phyloP scores from a whole-genome alignment of 306 rosid genomes.

The Sophora flavescens region DNA sequence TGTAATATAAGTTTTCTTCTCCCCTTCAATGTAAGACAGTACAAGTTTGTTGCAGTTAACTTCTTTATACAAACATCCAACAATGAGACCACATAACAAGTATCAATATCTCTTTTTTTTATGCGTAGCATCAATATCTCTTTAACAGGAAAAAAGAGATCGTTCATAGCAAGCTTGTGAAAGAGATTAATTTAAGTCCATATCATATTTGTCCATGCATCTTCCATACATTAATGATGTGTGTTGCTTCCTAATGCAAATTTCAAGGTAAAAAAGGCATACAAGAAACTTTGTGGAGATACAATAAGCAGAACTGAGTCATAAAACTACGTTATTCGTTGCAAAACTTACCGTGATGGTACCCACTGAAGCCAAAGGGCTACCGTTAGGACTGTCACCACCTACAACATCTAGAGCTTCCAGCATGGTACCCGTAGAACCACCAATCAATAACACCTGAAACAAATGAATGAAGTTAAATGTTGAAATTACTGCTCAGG shows the following conservation, averaged over 20 bases:
- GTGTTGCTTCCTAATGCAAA: conserved; percentile 14
- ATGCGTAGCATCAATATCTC: conserved; percentile 37
- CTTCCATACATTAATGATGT: conserved; percentile 34
- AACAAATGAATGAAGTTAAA: conserved; percentile 41
- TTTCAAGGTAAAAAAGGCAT: conserved; percentile 14
- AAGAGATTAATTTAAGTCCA: background rate
- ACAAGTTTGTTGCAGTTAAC: conserved; percentile 8
- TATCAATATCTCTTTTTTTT: conserved; percentile 39
- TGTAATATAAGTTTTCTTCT: background rate
- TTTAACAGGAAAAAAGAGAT: conserved; percentile 23
- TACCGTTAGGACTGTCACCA: conserved; percentile 72
- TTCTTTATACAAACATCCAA: conserved; percentile 19
- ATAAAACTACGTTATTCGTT: conserved; percentile 31
- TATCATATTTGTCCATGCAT: conserved; percentile 33
- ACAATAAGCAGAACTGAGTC: conserved; percentile 15
- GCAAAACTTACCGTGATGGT: conserved; percentile 63
- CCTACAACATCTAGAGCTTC: conserved; percentile 95
- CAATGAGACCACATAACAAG: conserved; percentile 28
- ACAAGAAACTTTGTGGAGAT: conserved; percentile 1
- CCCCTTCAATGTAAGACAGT: conserved; percentile 1
- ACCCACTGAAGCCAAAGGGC: conserved; percentile 63
- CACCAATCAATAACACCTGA: conserved; percentile 96
- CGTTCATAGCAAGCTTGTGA: conserved; percentile 22
- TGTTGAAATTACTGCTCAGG: conserved; percentile 20
- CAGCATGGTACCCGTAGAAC: conserved; percentile 97